Evolutionary conservation across 306 rosid species (phyloP).

Genomic region (Mimosa pudica): DNA sequence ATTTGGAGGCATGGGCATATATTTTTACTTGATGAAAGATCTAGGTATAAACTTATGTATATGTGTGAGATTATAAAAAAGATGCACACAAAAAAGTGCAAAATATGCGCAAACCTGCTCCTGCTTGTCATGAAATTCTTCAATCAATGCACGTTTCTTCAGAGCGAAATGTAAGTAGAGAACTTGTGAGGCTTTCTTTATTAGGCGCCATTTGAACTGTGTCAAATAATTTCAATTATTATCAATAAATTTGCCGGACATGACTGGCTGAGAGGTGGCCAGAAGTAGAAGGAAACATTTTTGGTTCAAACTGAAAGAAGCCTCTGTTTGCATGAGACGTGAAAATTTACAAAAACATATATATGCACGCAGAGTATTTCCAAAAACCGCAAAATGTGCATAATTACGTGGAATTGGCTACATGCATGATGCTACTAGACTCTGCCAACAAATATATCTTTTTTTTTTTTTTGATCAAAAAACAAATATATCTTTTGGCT

Average conservation of each 20-base stretch:
- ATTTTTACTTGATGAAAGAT: slow-evolving; percentile 23
- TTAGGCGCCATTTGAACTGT: slow-evolving; percentile 85
- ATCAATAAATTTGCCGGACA: slow-evolving; percentile 29
- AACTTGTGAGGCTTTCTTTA: slow-evolving; percentile 93
- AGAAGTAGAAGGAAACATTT: neutral
- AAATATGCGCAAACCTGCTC: slow-evolving; percentile 68
- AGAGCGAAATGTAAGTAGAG: slow-evolving; percentile 81
- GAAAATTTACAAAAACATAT: neutral
- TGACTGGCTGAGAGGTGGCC: neutral
- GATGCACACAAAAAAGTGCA: neutral
- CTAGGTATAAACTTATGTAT: slow-evolving; percentile 13
- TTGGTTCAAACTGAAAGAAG: neutral
- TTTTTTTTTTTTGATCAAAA: too few relatives aligned
- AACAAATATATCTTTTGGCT: neutral
- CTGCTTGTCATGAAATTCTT: slow-evolving; percentile 84
- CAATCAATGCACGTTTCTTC: slow-evolving; percentile 82
- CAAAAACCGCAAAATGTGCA: neutral
- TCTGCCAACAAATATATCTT: neutral
- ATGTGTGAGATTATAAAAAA: slow-evolving; percentile 13
- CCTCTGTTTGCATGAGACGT: neutral
- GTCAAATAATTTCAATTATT: slow-evolving; percentile 20
- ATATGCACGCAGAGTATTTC: neutral
- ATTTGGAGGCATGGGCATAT: slow-evolving; percentile 11
- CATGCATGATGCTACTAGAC: neutral
- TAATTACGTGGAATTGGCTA: neutral